These are phyloP conservation scores for Lenzites betulinus DNA, from an alignment of 768 basidiomycete species.

Conservation along the genomic window DNA sequence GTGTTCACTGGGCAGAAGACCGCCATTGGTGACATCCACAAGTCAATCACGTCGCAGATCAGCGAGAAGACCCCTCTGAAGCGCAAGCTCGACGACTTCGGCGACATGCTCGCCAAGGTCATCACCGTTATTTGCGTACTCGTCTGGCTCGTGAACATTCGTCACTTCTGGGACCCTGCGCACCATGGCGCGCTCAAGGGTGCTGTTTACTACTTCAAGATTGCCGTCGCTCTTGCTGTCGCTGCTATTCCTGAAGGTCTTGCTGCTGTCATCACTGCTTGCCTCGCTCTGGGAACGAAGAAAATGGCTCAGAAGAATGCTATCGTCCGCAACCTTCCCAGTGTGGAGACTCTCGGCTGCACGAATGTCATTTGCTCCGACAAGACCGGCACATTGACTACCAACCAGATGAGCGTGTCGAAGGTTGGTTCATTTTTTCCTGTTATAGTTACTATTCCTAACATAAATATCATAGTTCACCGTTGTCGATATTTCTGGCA, in stretches of 20 bases:
- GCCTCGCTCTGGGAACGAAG: slow-evolving; percentile 94
- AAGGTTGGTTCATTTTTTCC: slow-evolving; percentile 45
- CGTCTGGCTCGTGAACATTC: slow-evolving; percentile 96
- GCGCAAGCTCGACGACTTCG: slow-evolving; percentile 97
- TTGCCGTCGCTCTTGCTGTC: slow-evolving; percentile 97
- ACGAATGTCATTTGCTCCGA: slow-evolving; percentile 99
- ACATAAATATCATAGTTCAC: slow-evolving; percentile 58
- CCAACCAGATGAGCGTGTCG: slow-evolving; percentile 97
- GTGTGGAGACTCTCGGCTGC: slow-evolving; percentile 96
- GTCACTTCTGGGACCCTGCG: slow-evolving; percentile 94
- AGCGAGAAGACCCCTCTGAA: slow-evolving; percentile 96
- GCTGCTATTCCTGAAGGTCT: slow-evolving; percentile 98
- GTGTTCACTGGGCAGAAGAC: slow-evolving; percentile 84
- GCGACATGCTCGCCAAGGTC: slow-evolving; percentile 96
- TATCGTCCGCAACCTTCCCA: slow-evolving; percentile 94
- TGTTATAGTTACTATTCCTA: too few relatives aligned
- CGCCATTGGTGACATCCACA: slow-evolving; percentile 97
- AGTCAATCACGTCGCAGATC: slow-evolving; percentile 91
- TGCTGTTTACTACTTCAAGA: slow-evolving; percentile 99
- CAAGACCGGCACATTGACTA: slow-evolving; percentile 96
- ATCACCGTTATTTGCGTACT: slow-evolving; percentile 96
- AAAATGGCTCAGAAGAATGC: slow-evolving; percentile 99
- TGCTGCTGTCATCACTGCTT: slow-evolving; percentile 98
- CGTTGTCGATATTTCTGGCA: slow-evolving; percentile 57
- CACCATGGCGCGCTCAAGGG: slow-evolving; percentile 91